A percentile compares a stretch with the other conserved stretches of the same genome.
phyloP scores from a whole-genome alignment of 331 rosid genomes.

The Dryas integrifolia region DNA sequence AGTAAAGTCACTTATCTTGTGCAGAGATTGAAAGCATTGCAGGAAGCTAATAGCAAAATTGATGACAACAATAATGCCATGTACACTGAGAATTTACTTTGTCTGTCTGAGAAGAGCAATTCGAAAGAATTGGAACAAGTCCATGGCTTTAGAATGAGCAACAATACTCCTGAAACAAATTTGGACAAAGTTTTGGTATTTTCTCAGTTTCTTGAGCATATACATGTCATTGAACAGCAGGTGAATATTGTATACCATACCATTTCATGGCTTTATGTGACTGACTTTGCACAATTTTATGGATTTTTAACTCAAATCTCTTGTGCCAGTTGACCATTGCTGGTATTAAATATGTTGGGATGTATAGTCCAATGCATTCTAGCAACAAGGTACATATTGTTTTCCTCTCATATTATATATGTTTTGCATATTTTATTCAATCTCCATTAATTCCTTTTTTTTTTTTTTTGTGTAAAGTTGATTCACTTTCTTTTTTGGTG shows the following conservation, averaged over 20 bases:
- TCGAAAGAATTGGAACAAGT: conserved; percentile 29
- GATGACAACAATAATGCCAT: conserved; percentile 24
- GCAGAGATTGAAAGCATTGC: conserved; percentile 66
- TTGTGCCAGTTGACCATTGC: conserved; percentile 66
- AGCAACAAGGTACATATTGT: conserved; percentile 63
- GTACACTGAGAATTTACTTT: conserved; percentile 25
- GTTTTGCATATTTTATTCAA: no score
- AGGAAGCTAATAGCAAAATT: conserved; percentile 46
- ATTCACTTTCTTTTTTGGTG: not conserved
- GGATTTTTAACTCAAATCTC: conserved; percentile 27
- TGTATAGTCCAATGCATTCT: conserved; percentile 94
- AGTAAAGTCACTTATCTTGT: conserved; percentile 82
- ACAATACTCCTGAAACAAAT: conserved; percentile 27
- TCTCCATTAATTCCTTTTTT: no score
- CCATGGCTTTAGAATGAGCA: conserved; percentile 28
- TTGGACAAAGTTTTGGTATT: conserved; percentile 81
- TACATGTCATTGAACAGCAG: conserved; percentile 97
- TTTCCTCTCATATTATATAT: conserved; percentile 9
- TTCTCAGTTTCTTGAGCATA: conserved; percentile 98
- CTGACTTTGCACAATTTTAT: conserved; percentile 15
- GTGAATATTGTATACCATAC: conserved; percentile 33
- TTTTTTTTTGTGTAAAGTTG: conserved; percentile 2
- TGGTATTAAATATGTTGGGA: conserved; percentile 76
- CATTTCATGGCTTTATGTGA: conserved; percentile 14
- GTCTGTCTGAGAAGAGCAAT: conserved; percentile 32